Conservation (phyloP, 148 eudicot species). For the Limonium bicolor region DNA sequence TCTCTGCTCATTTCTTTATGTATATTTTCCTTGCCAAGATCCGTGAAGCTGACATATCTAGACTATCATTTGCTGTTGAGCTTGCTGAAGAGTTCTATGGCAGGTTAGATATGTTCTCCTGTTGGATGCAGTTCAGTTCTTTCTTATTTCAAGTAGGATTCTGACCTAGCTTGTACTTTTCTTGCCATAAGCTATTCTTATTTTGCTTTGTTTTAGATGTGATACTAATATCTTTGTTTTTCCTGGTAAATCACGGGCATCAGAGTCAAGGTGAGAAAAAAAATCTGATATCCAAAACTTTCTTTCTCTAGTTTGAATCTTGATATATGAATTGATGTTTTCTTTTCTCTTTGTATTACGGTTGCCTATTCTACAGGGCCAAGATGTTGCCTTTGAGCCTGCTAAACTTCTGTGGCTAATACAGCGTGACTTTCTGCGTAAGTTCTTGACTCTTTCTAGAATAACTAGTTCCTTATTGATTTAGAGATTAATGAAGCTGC, state of each 20-base stretch:
- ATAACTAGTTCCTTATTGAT: no score
- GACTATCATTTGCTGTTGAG: slow-evolving; percentile 94
- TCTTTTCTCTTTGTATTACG: not conserved
- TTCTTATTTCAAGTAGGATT: no score
- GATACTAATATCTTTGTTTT: slow-evolving; percentile 23
- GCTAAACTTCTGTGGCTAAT: slow-evolving; percentile 94
- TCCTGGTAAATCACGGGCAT: slow-evolving; percentile 6
- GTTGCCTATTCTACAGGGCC: slow-evolving; percentile 34
- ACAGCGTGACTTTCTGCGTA: slow-evolving; percentile 96
- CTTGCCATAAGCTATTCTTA: not conserved
- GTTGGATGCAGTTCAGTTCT: not conserved
- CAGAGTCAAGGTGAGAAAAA: slow-evolving; percentile 73
- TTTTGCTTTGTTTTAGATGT: not conserved
- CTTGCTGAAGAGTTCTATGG: slow-evolving; percentile 99
- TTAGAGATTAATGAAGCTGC: no score
- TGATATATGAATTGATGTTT: no score
- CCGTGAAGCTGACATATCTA: slow-evolving; percentile 97
- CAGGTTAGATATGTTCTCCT: slow-evolving; percentile 29
- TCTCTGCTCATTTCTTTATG: no score
- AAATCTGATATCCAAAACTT: not conserved
- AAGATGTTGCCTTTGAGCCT: slow-evolving; percentile 96
- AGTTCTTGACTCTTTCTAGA: slow-evolving; percentile 12
- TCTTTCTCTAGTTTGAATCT: not conserved
- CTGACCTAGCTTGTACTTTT: not conserved
- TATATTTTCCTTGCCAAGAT: slow-evolving; percentile 24